These are phyloP conservation scores for Neurospora sp. DNA, from an alignment of 2,329 filamentous ascomycete genomes.

Conservation along the genomic window DNA sequence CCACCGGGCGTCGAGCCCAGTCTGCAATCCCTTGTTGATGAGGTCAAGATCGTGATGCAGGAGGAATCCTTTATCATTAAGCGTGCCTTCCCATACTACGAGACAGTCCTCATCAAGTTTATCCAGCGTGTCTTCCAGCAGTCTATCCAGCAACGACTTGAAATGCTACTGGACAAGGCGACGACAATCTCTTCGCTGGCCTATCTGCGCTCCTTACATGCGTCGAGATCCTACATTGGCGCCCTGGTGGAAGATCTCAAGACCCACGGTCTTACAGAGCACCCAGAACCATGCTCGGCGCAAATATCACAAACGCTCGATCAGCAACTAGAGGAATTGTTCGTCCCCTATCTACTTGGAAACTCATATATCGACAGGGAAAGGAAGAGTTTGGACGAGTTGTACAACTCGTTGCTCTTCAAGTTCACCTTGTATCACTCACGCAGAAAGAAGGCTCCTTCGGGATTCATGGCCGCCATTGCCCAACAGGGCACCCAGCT, in stretches of 20 bases:
- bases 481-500: slow-evolving; percentile 85
- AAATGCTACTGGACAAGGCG: slow-evolving; percentile 93
- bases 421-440: slow-evolving; percentile 96
- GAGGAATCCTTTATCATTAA: slow-evolving; percentile 97
- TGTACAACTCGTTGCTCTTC: slow-evolving; percentile 87
- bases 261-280: slow-evolving; percentile 85
- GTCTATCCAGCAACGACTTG: slow-evolving; percentile 89
- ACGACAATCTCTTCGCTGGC: slow-evolving; percentile 84
- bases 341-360: slow-evolving; percentile 59
- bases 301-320: slow-evolving; percentile 70
- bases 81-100: slow-evolving; percentile 89
- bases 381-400: slow-evolving; percentile 61
- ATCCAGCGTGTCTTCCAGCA: slow-evolving; percentile 95
- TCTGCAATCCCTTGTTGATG: slow-evolving; percentile 83
- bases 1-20: slow-evolving; percentile 87
- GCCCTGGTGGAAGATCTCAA: slow-evolving; percentile 87
- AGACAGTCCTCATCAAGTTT: slow-evolving; percentile 87
- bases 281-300: slow-evolving; percentile 82
- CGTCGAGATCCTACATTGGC: slow-evolving; percentile 82
- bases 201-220: slow-evolving; percentile 83
- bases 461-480: slow-evolving; percentile 85
- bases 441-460: slow-evolving; percentile 75
- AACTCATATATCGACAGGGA: slow-evolving; percentile 64
- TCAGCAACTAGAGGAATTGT: slow-evolving; percentile 69
- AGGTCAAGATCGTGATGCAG: slow-evolving; percentile 91